Evolutionary conservation across 1,284 basidiomycete genomes (phyloP), one percentile per base, ranked within the genome.

Genomic region (Cutaneotrichosporon cutaneum): DNA sequence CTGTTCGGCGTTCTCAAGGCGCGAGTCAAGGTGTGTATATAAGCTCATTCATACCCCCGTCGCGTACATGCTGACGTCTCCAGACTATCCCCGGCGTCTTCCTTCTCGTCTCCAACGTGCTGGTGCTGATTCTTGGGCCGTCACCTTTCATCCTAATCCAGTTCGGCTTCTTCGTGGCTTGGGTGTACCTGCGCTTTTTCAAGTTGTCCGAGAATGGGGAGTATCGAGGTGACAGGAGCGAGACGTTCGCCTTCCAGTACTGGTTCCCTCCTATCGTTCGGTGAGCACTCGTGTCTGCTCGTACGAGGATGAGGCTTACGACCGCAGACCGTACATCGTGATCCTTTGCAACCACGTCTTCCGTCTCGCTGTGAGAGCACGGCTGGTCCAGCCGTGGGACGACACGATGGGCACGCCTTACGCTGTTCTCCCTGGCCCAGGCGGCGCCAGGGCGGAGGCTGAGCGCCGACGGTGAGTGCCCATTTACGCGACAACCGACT

Each of bases 221-320:
- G 56, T 81, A 81, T 68, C 70, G 82, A 39, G 95, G 95, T 21
- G 95, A 99, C 75, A 82, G 93, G 61, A 93, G 90, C 79, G 96
- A 98, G 76, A 96, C 94, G 0, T 99, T 99, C 74, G 88, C 92
- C n/a, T 88, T 99, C 71, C 84, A 93, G 33, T 88, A 87, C 65
- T 99, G 94, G 93, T 98, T 99, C 85, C 95, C 95, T 62, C 92
- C 94, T 26, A 87, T 94, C 73, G 78, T 90, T 67, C 90, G 95
- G 94, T 95, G 66, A 73, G 88, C 32, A 11, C 52, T 80, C 21
- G 24, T 21, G n/a, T 42, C 35, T 10, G n/a, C 24, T 33, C 56
- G 35, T 33, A 30, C 18, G 69, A 16, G 61, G 64, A 54, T 69
- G 18, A 58, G 48, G 56, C 53, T 24, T 9, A 59, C 66, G 88